phyloP scores from a whole-genome alignment of 1,284 basidiomycete species.

The Wallemia mellicola region DNA sequence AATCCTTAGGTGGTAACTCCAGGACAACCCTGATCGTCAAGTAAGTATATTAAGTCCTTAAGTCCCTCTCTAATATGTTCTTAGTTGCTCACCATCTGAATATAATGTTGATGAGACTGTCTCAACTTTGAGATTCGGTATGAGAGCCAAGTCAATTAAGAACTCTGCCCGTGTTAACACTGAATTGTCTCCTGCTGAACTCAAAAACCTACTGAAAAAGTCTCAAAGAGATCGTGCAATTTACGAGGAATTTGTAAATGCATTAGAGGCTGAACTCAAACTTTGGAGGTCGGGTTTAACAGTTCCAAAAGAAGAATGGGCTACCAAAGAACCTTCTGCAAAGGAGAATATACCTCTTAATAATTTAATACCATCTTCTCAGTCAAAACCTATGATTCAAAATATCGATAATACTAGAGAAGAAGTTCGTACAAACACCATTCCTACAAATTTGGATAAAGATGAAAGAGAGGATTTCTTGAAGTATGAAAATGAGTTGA shows the following conservation, averaged over 20 bases:
- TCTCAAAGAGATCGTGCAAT: slow-evolving; percentile 57
- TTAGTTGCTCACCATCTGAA: slow-evolving; percentile 58
- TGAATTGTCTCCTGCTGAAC: slow-evolving; percentile 81
- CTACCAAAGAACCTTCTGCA: slow-evolving; percentile 27
- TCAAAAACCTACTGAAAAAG: slow-evolving; percentile 73
- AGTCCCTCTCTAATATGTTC: neutral
- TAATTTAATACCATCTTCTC: slow-evolving; percentile 11
- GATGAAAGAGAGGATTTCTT: slow-evolving; percentile 95
- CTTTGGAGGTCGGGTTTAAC: slow-evolving; percentile 67
- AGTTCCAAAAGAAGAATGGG: slow-evolving; percentile 65
- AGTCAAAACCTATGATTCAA: slow-evolving; percentile 56
- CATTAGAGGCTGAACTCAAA: slow-evolving; percentile 67
- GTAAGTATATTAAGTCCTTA: neutral
- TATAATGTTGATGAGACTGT: slow-evolving; percentile 94
- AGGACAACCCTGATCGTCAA: slow-evolving; percentile 97
- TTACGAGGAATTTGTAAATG: slow-evolving; percentile 60
- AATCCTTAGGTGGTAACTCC: slow-evolving; percentile 95
- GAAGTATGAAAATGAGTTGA: slow-evolving; percentile 83
- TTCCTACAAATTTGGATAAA: slow-evolving; percentile 56
- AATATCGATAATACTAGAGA: slow-evolving; percentile 43
- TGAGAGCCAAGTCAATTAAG: slow-evolving; percentile 98
- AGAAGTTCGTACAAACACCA: slow-evolving; percentile 55
- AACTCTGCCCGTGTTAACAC: slow-evolving; percentile 97
- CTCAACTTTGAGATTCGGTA: slow-evolving; percentile 92
- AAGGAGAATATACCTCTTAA: slow-evolving; percentile 8